These are phyloP conservation scores for Vigna hirtella DNA, from an alignment of 306 rosid species.

Conservation along the genomic window DNA sequence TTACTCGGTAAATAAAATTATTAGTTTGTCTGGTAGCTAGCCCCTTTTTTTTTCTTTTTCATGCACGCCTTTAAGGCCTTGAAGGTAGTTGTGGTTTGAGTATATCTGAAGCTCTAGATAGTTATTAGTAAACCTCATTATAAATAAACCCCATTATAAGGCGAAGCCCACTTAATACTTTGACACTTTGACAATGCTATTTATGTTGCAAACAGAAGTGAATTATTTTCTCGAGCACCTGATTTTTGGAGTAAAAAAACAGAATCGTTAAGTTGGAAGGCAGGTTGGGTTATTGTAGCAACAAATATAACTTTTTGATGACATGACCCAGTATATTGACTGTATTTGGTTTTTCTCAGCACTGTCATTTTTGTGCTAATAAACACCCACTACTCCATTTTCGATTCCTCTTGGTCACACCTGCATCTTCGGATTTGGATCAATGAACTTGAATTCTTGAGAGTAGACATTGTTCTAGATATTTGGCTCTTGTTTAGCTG, in stretches of 20 bases:
- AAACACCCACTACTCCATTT: background rate
- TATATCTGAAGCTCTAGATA: slow-evolving; percentile 23
- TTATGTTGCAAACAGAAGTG: slow-evolving; percentile 14
- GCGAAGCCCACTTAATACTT: slow-evolving; percentile 9
- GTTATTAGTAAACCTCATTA: background rate
- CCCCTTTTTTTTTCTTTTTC: background rate
- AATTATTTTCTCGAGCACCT: background rate
- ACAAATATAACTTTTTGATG: background rate
- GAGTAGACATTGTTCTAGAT: background rate
- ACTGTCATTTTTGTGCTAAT: slow-evolving; percentile 5
- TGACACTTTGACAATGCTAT: slow-evolving; percentile 16
- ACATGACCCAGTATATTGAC: background rate
- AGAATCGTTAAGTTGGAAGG: slow-evolving; percentile 22
- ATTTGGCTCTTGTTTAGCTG: background rate
- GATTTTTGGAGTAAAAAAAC: background rate
- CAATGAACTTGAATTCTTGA: slow-evolving; percentile 26
- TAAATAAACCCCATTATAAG: background rate
- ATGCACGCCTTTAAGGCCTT: slow-evolving; percentile 15
- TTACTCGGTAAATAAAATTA: slow-evolving; percentile 5
- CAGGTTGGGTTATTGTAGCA: background rate
- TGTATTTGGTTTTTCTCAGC: slow-evolving; percentile 5
- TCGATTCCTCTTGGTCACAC: slow-evolving; percentile 6
- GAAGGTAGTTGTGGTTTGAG: slow-evolving; percentile 19
- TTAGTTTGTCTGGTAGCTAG: background rate
- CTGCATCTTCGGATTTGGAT: slow-evolving; percentile 16